These are phyloP conservation scores for Dovyalis caffra DNA, from an alignment of 345 rosid species.

Conservation along the genomic window DNA sequence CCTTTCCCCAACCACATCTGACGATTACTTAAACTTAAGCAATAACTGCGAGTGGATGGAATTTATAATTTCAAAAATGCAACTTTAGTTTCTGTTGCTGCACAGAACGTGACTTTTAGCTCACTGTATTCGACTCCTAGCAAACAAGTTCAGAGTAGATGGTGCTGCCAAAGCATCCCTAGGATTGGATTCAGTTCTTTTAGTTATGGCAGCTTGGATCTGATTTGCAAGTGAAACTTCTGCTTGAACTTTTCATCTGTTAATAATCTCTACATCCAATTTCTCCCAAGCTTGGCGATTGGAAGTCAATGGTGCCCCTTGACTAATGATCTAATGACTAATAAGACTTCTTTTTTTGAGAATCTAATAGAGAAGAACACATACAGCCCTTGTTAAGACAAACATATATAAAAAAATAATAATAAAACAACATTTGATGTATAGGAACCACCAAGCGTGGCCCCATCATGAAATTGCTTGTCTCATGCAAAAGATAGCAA, in stretches of 20 bases:
- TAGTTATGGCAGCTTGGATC: constrained; percentile 69
- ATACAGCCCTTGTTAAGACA: background rate
- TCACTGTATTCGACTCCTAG: background rate
- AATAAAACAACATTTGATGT: background rate
- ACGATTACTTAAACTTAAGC: background rate
- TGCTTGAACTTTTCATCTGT: constrained; percentile 48
- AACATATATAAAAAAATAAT: background rate
- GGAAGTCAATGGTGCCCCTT: constrained; percentile 27
- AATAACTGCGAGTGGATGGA: background rate
- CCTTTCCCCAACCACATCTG: background rate
- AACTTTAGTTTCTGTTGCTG: background rate
- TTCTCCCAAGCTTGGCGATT: constrained; percentile 53
- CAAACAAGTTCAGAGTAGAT: constrained; percentile 11
- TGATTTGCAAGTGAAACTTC: constrained; percentile 76
- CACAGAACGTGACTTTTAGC: background rate
- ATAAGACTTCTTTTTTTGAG: constrained; percentile 53
- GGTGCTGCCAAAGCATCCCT: constrained; percentile 26
- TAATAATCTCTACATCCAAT: constrained; percentile 50
- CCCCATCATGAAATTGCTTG: background rate
- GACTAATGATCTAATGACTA: constrained; percentile 28
- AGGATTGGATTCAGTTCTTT: constrained; percentile 29
- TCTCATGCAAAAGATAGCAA: constrained; percentile 7
- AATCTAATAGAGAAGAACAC: constrained; percentile 48
- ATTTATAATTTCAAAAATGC: background rate
- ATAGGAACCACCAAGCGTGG: background rate